A percentile compares a stretch with the other conserved stretches of the same genome.
Conservation (phyloP, 768 basidiomycete species). For the Tulasnella sp. region DNA sequence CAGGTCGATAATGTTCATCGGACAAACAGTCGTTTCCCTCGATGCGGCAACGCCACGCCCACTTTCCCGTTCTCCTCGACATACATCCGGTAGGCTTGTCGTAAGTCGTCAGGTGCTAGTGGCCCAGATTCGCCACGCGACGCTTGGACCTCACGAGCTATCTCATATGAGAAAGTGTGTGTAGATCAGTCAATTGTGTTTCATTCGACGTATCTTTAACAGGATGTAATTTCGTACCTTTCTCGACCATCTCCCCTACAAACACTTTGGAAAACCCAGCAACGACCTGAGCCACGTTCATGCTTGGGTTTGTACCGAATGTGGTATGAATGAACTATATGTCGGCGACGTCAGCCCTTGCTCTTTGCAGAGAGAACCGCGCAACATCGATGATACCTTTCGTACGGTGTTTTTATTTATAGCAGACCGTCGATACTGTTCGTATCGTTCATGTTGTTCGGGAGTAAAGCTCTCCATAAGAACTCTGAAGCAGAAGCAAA, state of each 20-base stretch:
- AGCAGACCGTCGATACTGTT: conserved; percentile 76
- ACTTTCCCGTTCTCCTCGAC: conserved; percentile 72
- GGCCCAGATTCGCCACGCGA: conserved; percentile 66
- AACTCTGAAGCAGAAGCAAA: no score
- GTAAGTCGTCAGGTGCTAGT: conserved; percentile 76
- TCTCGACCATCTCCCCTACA: conserved; percentile 85
- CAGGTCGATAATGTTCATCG: no score
- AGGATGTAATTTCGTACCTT: no score
- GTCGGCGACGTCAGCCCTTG: not conserved
- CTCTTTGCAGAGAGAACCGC: no score
- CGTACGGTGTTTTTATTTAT: conserved; percentile 74
- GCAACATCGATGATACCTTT: conserved; percentile 39
- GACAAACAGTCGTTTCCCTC: conserved; percentile 64
- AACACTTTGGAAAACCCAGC: conserved; percentile 88
- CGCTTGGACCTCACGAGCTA: conserved; percentile 68
- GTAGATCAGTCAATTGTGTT: not conserved
- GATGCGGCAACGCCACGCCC: conserved; percentile 61
- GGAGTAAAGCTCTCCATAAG: conserved; percentile 81
- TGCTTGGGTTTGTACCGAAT: conserved; percentile 69
- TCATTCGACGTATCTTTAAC: no score
- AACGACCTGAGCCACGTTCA: conserved; percentile 79
- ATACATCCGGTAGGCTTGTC: conserved; percentile 80
- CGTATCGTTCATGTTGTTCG: conserved; percentile 79
- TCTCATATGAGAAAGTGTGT: not conserved
- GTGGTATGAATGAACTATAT: conserved; percentile 72